Conservation (phyloP, 495 filamentous ascomycete species). For the Hypomontagnella submonticulosa region DNA sequence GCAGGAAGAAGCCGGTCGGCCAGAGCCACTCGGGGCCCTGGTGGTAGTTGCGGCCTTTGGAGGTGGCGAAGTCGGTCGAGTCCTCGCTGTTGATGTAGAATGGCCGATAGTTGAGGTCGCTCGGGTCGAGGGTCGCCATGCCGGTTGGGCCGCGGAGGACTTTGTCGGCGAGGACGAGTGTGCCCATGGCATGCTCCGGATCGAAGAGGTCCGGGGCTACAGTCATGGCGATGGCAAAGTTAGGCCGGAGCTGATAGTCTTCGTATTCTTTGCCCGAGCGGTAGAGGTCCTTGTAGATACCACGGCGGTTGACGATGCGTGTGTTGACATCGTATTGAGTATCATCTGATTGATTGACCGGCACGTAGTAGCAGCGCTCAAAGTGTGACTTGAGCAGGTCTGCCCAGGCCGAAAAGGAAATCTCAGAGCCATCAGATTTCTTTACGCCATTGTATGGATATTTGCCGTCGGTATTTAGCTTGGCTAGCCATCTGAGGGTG, state of each 20-base stretch:
- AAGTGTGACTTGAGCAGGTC: conserved; percentile 84
- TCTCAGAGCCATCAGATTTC: conserved; percentile 64
- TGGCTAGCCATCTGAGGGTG: conserved; percentile 80
- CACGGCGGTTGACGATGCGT: conserved; percentile 81
- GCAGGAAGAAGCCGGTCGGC: conserved; percentile 94
- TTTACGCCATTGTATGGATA: conserved; percentile 79
- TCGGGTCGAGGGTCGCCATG: conserved; percentile 95
- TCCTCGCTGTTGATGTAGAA: conserved; percentile 97
- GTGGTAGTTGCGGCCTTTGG: conserved; percentile 96
- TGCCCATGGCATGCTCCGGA: conserved; percentile 76
- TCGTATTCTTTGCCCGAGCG: conserved; percentile 92
- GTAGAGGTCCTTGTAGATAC: conserved; percentile 98
- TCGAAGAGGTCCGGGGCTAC: conserved; percentile 91
- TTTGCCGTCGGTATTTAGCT: conserved; percentile 70
- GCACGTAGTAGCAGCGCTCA: conserved; percentile 89
- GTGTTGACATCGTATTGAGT: conserved; percentile 81
- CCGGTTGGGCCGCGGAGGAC: conserved; percentile 86
- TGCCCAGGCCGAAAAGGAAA: conserved; percentile 86
- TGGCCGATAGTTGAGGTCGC: conserved; percentile 89
- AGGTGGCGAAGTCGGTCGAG: conserved; percentile 84
- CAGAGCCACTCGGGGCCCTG: conserved; percentile 99
- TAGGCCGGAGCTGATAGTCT: conserved; percentile 94
- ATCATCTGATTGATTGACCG: conserved; percentile 74
- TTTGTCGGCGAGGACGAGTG: conserved; percentile 81
- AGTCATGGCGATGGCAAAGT: conserved; percentile 96